Evolutionary conservation across 164 flowering plant species (phyloP).

Genomic region (Malania oleifera): DNA sequence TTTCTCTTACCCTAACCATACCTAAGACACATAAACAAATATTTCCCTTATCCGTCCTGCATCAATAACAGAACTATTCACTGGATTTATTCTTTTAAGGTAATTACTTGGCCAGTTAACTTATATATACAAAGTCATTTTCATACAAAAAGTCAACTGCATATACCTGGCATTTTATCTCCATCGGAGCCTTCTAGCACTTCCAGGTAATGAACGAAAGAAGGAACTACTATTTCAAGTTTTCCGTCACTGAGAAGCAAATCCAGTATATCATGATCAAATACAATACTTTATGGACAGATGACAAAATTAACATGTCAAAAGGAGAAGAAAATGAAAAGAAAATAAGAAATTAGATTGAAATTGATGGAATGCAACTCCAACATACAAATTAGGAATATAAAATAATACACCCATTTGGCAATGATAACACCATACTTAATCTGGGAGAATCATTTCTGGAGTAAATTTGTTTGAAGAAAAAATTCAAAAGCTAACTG

Average conservation of each 20-base stretch:
- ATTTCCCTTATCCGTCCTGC: no score
- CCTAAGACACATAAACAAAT: no score
- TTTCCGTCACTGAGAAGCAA: conserved; percentile 74
- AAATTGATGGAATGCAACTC: background rate
- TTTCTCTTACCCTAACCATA: no score
- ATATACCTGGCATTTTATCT: conserved; percentile 87
- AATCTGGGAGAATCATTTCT: no score
- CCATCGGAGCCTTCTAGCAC: conserved; percentile 99
- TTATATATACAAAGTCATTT: background rate
- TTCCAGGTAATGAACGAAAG: conserved; percentile 97
- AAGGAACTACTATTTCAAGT: conserved; percentile 94
- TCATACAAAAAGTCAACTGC: background rate
- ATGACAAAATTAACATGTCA: background rate
- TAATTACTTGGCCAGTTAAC: background rate
- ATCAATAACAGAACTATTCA: no score
- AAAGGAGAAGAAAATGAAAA: conserved; percentile 1
- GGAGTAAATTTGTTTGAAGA: no score
- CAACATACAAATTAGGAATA: no score
- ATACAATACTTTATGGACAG: background rate
- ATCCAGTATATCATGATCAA: background rate
- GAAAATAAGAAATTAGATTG: background rate
- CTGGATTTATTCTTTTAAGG: background rate
- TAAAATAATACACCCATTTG: no score
- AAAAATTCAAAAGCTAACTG: no score
- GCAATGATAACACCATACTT: no score